A percentile compares a stretch with the other conserved stretches of the same genome.
phyloP scores from a whole-genome alignment of 768 basidiomycete genomes.

The Boletus pseudo-olivaceus region DNA sequence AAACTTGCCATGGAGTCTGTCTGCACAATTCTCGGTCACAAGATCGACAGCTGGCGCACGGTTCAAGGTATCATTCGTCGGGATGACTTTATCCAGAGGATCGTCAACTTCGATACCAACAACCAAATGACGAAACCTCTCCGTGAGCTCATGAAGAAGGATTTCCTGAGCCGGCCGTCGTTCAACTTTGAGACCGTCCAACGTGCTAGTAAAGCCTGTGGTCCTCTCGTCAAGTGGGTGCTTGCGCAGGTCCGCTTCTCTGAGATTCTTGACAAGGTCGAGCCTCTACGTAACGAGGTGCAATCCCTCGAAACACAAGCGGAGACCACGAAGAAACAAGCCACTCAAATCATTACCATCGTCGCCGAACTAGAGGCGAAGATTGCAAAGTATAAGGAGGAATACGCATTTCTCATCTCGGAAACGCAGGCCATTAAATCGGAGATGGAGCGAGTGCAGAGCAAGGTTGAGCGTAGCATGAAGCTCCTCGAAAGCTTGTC shows the following conservation, averaged over 20 bases:
- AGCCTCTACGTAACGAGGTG: constrained; percentile 93
- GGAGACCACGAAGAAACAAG: constrained; percentile 93
- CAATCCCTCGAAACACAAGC: constrained; percentile 90
- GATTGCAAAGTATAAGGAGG: constrained; percentile 92
- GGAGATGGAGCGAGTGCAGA: constrained; percentile 97
- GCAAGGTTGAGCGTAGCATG: constrained; percentile 97
- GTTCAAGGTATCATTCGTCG: constrained; percentile 94
- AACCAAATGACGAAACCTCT: constrained; percentile 85
- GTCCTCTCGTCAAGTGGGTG: constrained; percentile 97
- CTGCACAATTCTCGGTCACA: constrained; percentile 93
- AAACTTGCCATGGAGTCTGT: constrained; percentile 99
- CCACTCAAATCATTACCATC: constrained; percentile 83
- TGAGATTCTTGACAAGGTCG: constrained; percentile 95
- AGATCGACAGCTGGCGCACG: constrained; percentile 94
- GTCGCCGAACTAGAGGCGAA: constrained; percentile 90
- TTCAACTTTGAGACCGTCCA: constrained; percentile 96
- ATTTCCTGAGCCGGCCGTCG: constrained; percentile 85
- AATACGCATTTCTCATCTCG: constrained; percentile 94
- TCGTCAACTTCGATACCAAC: constrained; percentile 93
- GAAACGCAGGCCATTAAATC: constrained; percentile 95
- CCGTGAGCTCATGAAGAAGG: constrained; percentile 87
- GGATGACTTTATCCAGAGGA: constrained; percentile 94
- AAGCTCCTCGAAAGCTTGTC: constrained; percentile 90
- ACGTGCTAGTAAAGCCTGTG: constrained; percentile 93
- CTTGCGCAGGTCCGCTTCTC: constrained; percentile 96